phyloP scores from a whole-genome alignment of 768 basidiomycete genomes.

The Russula dissimulans region DNA sequence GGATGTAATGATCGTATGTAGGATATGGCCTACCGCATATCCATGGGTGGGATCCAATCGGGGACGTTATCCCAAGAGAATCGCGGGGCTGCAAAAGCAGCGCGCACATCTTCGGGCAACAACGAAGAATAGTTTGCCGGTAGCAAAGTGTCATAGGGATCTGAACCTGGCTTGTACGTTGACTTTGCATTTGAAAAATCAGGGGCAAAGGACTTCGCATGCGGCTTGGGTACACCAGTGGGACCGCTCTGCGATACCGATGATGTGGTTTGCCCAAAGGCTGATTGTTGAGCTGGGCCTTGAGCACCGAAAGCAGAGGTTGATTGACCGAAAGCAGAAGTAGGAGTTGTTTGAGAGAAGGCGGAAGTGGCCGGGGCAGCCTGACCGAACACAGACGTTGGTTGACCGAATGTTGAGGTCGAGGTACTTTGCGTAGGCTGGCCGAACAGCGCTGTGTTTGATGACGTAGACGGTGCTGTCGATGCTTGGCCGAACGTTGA shows the following conservation, averaged over 20 bases:
- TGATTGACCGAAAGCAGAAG: conserved; percentile 44
- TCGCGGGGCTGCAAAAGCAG: conserved; percentile 45
- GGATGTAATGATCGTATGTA: neutral
- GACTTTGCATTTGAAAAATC: conserved; percentile 28
- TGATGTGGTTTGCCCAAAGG: conserved; percentile 6
- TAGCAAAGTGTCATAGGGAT: conserved; percentile 46
- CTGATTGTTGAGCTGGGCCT: conserved; percentile 1
- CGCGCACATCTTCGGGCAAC: conserved; percentile 39
- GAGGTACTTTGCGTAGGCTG: conserved; percentile 24
- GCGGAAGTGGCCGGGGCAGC: conserved; percentile 36
- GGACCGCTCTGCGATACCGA: neutral
- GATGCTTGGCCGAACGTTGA: conserved; percentile 10
- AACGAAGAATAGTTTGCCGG: conserved; percentile 47
- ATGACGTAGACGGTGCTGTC: neutral
- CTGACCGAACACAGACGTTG: conserved; percentile 25
- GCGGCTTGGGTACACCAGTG: conserved; percentile 11
- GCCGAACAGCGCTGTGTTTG: neutral
- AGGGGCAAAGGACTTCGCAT: conserved; percentile 18
- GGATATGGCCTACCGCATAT: conserved; percentile 36
- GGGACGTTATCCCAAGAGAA: conserved; percentile 58
- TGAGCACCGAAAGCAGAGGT: conserved; percentile 34
- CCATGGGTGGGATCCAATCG: conserved; percentile 60
- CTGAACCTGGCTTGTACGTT: conserved; percentile 35
- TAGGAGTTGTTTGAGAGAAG: conserved; percentile 34
- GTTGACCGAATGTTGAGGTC: conserved; percentile 27